A percentile compares a stretch with the other conserved stretches of the same genome.
These are phyloP conservation scores for Amniculicola lignicola DNA, from an alignment of 495 filamentous ascomycete genomes.

Conservation along the genomic window DNA sequence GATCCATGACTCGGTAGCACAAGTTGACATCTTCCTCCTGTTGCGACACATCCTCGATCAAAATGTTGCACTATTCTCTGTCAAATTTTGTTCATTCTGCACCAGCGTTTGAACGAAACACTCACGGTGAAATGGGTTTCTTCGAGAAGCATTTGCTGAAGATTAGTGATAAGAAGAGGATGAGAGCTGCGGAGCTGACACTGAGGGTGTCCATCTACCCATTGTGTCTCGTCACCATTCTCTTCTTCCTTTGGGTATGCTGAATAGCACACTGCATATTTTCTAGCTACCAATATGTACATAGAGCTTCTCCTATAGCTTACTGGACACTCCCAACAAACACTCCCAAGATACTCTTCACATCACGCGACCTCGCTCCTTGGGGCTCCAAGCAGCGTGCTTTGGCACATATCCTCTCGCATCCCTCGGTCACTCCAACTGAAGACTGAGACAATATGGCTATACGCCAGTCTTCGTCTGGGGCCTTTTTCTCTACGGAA, in stretches of 20 bases:
- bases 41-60: too few species aligned
- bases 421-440: slow-evolving; percentile 59
- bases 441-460: slow-evolving; percentile 40
- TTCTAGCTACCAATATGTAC: background rate
- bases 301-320: slow-evolving; percentile 70
- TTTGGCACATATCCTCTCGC: slow-evolving; percentile 60
- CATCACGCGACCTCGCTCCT: slow-evolving; percentile 50
- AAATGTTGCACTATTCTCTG: too few species aligned
- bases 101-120: too few species aligned
- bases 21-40: too few species aligned
- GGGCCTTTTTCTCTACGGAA: slow-evolving; percentile 38
- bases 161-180: slow-evolving; percentile 29
- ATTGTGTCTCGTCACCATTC: slow-evolving; percentile 61
- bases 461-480: slow-evolving; percentile 40
- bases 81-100: too few species aligned
- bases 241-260: slow-evolving; percentile 76
- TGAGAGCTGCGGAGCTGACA: slow-evolving; percentile 41
- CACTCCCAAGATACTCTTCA: slow-evolving; percentile 56
- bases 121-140: too few species aligned
- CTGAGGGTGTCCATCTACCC: slow-evolving; percentile 57
- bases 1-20: too few species aligned
- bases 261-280: background rate
- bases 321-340: slow-evolving; percentile 72
- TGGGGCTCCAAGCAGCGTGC: slow-evolving; percentile 56
- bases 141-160: slow-evolving; percentile 27